Conservation (phyloP, 2,329 filamentous ascomycete species). For the Hymenoscyphus occultus region DNA sequence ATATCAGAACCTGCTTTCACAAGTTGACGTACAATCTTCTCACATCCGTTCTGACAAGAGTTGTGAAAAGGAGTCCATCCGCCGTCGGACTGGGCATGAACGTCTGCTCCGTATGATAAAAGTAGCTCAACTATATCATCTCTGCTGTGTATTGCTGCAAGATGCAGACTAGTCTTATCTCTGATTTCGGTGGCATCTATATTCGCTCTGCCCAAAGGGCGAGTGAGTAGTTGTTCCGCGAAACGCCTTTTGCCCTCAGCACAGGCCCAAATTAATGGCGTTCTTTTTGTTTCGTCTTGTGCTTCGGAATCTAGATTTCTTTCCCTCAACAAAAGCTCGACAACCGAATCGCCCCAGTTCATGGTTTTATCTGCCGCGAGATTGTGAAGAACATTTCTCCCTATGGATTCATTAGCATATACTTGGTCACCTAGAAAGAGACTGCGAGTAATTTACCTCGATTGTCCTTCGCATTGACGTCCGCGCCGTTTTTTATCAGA, state of each 20-base stretch:
- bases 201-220: conserved; percentile 20
- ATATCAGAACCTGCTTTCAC: conserved; percentile 25
- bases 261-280: conserved; percentile 31
- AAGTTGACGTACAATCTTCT: conserved; percentile 27
- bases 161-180: conserved; percentile 29
- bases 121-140: conserved; percentile 30
- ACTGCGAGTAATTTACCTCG: background rate
- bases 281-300: conserved; percentile 23
- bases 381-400: conserved; percentile 30
- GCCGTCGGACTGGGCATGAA: conserved; percentile 24
- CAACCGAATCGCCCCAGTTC: conserved; percentile 29
- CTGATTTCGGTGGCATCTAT: conserved; percentile 26
- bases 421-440: background rate
- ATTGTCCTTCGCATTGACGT: conserved; percentile 26
- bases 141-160: conserved; percentile 23
- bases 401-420: conserved; percentile 5
- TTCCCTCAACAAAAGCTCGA: conserved; percentile 24
- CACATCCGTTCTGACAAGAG: conserved; percentile 25
- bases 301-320: conserved; percentile 26
- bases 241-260: conserved; percentile 29
- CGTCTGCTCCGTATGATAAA: conserved; percentile 21
- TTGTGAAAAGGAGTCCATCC: conserved; percentile 30
- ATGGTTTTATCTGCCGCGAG: conserved; percentile 29
- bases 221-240: conserved; percentile 25
- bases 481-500: conserved; percentile 27